Percentiles rank a stretch among this genome's conserved stretches.
phyloP scores from a whole-genome alignment of 176 grass and related monocot genomes.

The Musa acuminata region DNA sequence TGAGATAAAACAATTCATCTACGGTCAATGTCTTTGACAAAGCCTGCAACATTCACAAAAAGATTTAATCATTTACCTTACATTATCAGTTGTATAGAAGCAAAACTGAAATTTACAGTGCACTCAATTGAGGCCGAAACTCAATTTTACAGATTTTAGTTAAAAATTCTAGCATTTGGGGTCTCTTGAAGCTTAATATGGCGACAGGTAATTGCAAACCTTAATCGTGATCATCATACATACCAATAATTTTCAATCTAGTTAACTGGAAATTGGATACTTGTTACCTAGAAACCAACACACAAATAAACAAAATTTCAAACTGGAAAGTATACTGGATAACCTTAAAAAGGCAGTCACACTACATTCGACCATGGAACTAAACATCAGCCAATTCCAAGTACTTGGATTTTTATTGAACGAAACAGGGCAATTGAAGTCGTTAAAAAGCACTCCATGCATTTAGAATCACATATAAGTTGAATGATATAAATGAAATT shows the following conservation, averaged over 20 bases:
- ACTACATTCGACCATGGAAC: not conserved
- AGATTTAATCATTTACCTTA: slow-evolving; percentile 2
- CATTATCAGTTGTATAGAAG: too few relatives aligned
- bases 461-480: slow-evolving; percentile 7
- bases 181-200: too few relatives aligned
- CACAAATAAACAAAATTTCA: too few relatives aligned
- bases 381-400: not conserved
- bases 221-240: not conserved
- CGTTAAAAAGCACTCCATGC: not conserved
- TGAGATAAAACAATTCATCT: slow-evolving; percentile 75
- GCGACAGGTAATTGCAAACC: slow-evolving; percentile 15
- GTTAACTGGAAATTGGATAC: too few relatives aligned
- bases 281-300: too few relatives aligned
- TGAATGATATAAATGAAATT: not conserved
- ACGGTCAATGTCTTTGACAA: slow-evolving; percentile 68
- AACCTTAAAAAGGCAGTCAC: not conserved
- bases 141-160: too few relatives aligned
- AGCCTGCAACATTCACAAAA: slow-evolving; percentile 44
- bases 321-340: not conserved
- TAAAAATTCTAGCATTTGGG: too few relatives aligned
- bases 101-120: too few relatives aligned
- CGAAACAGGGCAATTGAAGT: not conserved
- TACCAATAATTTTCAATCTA: too few relatives aligned
- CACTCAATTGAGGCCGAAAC: too few relatives aligned
- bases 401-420: not conserved